Evolutionary conservation across 768 basidiomycete genomes (phyloP).

Genomic region (Pisolithus sp.): DNA sequence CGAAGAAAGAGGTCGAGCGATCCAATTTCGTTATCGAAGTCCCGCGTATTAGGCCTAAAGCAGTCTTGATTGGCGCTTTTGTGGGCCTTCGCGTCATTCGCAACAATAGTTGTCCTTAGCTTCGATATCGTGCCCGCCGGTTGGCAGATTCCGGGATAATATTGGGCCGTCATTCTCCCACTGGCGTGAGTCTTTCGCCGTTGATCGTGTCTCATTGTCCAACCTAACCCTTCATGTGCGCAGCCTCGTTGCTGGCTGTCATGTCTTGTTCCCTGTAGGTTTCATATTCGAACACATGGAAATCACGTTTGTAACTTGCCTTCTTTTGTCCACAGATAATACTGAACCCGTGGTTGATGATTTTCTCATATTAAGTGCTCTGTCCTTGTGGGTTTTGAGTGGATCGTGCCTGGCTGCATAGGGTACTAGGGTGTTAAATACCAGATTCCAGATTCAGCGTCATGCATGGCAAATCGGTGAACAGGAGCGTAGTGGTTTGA

Average conservation of each 20-base stretch:
- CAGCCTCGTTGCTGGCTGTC: constrained; percentile 57
- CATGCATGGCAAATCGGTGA: too few relatives aligned
- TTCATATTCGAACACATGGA: neutral
- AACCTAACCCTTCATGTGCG: neutral
- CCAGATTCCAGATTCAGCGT: too few relatives aligned
- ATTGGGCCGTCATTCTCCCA: constrained; percentile 77
- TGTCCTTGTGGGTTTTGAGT: too few relatives aligned
- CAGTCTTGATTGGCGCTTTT: constrained; percentile 68
- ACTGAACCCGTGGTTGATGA: constrained; percentile 86
- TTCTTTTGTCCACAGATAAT: constrained; percentile 44
- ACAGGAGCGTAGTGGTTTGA: too few relatives aligned
- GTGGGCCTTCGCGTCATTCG: constrained; percentile 45
- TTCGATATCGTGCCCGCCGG: constrained; percentile 47
- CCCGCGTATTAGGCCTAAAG: constrained; percentile 71
- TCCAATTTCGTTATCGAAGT: constrained; percentile 91
- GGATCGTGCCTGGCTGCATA: too few relatives aligned
- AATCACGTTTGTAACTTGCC: neutral
- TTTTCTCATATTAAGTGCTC: constrained; percentile 50
- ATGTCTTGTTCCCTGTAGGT: constrained; percentile 71
- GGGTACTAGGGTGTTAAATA: too few relatives aligned
- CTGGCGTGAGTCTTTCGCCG: constrained; percentile 45
- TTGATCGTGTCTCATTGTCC: neutral
- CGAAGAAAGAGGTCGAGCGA: constrained; percentile 77
- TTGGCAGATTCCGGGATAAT: constrained; percentile 55
- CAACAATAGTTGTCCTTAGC: constrained; percentile 52